These are phyloP conservation scores for Polygonum maritimum DNA, from an alignment of 148 eudicot species.

Conservation along the genomic window DNA sequence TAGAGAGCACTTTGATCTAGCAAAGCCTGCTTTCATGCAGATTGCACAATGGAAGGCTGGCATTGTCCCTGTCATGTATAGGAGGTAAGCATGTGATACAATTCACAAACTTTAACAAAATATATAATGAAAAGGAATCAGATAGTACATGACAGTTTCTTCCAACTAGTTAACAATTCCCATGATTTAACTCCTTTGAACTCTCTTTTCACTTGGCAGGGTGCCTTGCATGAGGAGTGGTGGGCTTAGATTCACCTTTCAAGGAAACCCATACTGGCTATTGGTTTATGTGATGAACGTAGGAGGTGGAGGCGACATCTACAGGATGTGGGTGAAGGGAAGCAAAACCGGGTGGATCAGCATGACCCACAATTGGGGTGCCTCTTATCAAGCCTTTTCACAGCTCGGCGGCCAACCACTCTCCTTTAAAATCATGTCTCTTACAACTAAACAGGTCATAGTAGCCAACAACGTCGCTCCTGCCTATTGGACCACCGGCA, in stretches of 20 bases:
- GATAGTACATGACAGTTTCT: not conserved
- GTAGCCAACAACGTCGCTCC: constrained; percentile 52
- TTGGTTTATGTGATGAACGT: constrained; percentile 77
- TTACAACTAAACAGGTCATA: constrained; percentile 36
- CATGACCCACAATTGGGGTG: constrained; percentile 98
- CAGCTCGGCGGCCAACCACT: constrained; percentile 55
- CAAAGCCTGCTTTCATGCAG: constrained; percentile 68
- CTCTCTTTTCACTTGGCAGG: constrained; percentile 18
- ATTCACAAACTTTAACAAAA: not conserved
- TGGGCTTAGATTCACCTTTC: constrained; percentile 48
- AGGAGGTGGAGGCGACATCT: constrained; percentile 58
- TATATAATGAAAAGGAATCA: not conserved
- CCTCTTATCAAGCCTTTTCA: constrained; percentile 75
- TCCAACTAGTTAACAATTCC: not conserved
- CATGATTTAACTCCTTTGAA: not conserved
- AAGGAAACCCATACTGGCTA: constrained; percentile 72
- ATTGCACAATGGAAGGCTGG: constrained; percentile 64
- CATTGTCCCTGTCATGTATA: constrained; percentile 65
- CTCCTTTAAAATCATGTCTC: constrained; percentile 51
- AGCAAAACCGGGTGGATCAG: constrained; percentile 54
- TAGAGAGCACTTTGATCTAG: constrained; percentile 64
- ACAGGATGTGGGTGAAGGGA: constrained; percentile 73
- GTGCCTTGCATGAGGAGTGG: constrained; percentile 55
- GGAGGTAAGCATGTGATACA: constrained; percentile 38
- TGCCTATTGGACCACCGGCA: constrained; percentile 39